Evolutionary conservation across 139 green algal species (phyloP), one percentile per base, ranked within the genome.

Genomic region (Volvox africanus): DNA sequence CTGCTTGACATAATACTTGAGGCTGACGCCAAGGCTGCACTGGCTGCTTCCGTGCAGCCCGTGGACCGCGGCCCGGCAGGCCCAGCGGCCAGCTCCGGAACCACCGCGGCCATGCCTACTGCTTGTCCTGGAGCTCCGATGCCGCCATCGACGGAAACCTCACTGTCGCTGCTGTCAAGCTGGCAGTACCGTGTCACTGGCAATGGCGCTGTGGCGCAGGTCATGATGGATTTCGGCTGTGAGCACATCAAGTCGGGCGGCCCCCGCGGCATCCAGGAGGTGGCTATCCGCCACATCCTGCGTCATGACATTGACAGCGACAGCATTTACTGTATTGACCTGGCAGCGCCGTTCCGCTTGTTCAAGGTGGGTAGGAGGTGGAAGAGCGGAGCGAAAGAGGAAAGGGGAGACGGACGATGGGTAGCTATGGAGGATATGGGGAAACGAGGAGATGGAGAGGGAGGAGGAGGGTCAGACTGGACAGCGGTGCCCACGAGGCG

Each of bases 281-380:
- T 92, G 61, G 87, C 82, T 1, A 68, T 87, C 32, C 79, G 81
- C 26, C 79, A 92, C 77, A 94, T 94, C 73, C 37, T 82, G 69
- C 85, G 85, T 30, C 17, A 89, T 50, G 87, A 91, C 78, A 22
- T 91, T 16, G 84, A 97, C 67, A 95, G 98, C 44, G 97, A 99
- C 88, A 97, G 95, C 37, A 97, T 99, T 73, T 99, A 98, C 50
- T 80, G 98, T 1, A 77, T 99, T 30, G 98, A 99, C 89, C 92
- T 99, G 80, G 98, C 95, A 19, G 93, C 95, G 18, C 95, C 99
- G 20, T 83, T 92, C 67, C 92, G 96, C 14, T 92, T 98, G 94
- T 97, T 95, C 90, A 93, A 96, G 94, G 94, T 95, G 90, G 30
- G 82, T 3, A 73, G 65, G 65, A 6, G 65, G 21, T 5, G 36